Conservation (phyloP, 2,329 filamentous ascomycete species). For the Exserohilum turcica region DNA sequence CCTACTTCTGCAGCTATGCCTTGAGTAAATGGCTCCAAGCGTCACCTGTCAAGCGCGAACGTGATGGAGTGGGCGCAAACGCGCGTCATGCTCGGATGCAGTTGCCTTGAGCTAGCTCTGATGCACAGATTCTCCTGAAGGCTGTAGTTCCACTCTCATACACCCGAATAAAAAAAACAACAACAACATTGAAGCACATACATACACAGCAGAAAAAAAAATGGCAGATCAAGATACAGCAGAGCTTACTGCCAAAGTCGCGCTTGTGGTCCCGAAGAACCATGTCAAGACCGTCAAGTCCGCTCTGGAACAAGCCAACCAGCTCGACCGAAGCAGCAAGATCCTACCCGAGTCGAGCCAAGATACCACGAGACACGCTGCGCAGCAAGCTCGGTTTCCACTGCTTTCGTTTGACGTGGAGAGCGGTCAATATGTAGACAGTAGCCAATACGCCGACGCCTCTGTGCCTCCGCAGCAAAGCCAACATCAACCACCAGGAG, state of each 20-base stretch:
- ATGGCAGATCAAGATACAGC: neutral
- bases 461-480: too few species aligned
- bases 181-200: neutral
- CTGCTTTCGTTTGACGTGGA: too few species aligned
- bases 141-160: neutral
- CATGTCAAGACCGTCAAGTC: constrained; percentile 49
- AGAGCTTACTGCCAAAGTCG: neutral
- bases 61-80: too few species aligned
- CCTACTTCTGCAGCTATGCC: neutral
- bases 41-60: neutral
- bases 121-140: neutral
- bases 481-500: too few species aligned
- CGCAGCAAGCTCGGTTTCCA: too few species aligned
- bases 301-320: constrained; percentile 38
- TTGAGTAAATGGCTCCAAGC: neutral
- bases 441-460: too few species aligned
- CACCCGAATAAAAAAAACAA: too few species aligned
- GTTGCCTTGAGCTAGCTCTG: constrained; percentile 6
- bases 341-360: constrained; percentile 27
- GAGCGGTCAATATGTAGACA: too few species aligned
- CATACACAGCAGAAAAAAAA: neutral
- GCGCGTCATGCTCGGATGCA: neutral
- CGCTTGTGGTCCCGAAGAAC: constrained; percentile 36
- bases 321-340: constrained; percentile 37
- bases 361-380: neutral